Evolutionary conservation across 2,329 filamentous ascomycete species (phyloP), one percentile per base, ranked within the genome.

Genomic region (Blastomyces silverae): DNA sequence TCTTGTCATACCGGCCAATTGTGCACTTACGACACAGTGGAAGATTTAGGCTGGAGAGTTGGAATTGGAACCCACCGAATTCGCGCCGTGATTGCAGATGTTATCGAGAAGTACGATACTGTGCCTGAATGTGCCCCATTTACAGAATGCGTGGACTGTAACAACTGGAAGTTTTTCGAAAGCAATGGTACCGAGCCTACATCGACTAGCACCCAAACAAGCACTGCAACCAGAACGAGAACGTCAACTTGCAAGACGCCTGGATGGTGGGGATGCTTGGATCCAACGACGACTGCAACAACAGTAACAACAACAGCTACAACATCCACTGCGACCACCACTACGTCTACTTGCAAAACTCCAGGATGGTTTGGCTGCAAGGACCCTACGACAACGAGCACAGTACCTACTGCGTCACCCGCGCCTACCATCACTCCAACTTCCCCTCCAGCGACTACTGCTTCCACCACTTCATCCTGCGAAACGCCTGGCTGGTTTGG

Each of bases 11-110:
- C 91, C 0, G 94, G 94, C 8, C 84, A 85, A 63, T 89, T 94
- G 74, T 97, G 94, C 72, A 85, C 89, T 0, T 99, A 96, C 73
- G 93, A 99, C 71, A 94, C 94, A 0, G 93, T 97, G 37, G 87
- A 84, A 44, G 92, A 97, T 74, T 88, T 93, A 72, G 92, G 92
- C 11, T 97, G 94, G 90, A 87, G 94, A 44, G 90, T 96, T 5
- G 92, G 90, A 17, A 88, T 96, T 63, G 90, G 91, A 42, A 96
- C 91, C 2, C 94, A 99, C 79, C 91, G 90, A 74, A 97, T 99
- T 70, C 85, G 87, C 66, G 86, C 85, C 39, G 92, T 97, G 57
- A 97, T 99, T 72, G 85, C 87, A 65, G 90, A 96, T 74, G 90
- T 99, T 2, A 84, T 97, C 67, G 83, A 89, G 71, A 87, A 87